These are phyloP conservation scores for Meyerozyma carpophila DNA, from an alignment of 1,139 yeast species.

Conservation along the genomic window DNA sequence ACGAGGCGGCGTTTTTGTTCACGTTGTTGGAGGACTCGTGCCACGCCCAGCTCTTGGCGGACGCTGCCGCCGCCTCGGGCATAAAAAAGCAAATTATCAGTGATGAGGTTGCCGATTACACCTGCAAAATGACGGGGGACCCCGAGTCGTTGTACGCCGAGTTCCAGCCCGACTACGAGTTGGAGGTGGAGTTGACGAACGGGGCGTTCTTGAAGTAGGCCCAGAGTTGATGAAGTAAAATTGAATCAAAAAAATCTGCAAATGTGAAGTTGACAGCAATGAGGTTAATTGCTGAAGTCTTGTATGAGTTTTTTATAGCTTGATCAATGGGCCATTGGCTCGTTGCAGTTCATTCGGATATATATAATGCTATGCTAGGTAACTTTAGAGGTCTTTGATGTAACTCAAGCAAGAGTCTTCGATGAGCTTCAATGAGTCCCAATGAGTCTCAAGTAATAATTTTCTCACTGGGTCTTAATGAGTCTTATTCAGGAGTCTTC, in stretches of 20 bases:
- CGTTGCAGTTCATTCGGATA: background rate
- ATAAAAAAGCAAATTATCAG: constrained; percentile 32
- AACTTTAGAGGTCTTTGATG: too few relatives aligned
- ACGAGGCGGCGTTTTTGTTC: constrained; percentile 76
- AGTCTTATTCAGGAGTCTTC: too few relatives aligned
- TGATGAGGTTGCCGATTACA: constrained; percentile 69
- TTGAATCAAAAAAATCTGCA: background rate
- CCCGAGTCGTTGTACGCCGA: constrained; percentile 68
- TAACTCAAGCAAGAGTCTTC: too few relatives aligned
- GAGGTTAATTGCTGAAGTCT: background rate
- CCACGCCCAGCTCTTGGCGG: constrained; percentile 65
- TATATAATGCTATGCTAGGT: background rate
- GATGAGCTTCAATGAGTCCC: too few relatives aligned
- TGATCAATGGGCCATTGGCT: too few relatives aligned
- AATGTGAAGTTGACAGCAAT: background rate
- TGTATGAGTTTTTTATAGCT: too few relatives aligned
- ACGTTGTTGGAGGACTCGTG: constrained; percentile 60
- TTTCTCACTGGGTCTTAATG: too few relatives aligned
- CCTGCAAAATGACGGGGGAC: constrained; percentile 56
- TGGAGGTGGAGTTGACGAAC: constrained; percentile 23
- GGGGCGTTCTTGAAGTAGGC: constrained; percentile 13
- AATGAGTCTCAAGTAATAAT: too few relatives aligned
- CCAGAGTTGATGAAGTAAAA: background rate
- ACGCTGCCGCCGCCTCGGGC: constrained; percentile 21
- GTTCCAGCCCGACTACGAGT: constrained; percentile 60